Conservation (phyloP, 1,284 basidiomycete genomes). For the Clitocybe nebularis region DNA sequence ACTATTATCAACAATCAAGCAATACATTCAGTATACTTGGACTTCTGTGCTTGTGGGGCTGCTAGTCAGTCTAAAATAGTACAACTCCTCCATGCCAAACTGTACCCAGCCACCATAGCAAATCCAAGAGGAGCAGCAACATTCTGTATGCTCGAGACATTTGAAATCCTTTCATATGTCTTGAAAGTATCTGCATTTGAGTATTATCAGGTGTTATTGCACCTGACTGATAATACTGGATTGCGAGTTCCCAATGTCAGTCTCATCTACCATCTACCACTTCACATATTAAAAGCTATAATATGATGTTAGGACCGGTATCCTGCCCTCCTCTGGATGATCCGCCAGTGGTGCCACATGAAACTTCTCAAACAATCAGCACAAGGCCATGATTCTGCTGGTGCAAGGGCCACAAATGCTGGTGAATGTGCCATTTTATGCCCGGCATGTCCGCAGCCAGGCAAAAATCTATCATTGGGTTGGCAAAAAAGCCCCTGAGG, state of each 20-base stretch:
- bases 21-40: constrained; percentile 18
- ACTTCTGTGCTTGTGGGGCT: constrained; percentile 20
- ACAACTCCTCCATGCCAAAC: constrained; percentile 19
- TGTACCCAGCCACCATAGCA: constrained; percentile 20
- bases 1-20: constrained; percentile 12
- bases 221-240: constrained; percentile 22
- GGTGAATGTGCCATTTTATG: constrained; percentile 16
- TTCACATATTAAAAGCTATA: neutral
- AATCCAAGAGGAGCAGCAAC: constrained; percentile 21
- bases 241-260: constrained; percentile 11
- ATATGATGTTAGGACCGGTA: constrained; percentile 18
- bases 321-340: constrained; percentile 15
- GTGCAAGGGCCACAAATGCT: constrained; percentile 3
- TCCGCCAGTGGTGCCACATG: constrained; percentile 24
- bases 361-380: constrained; percentile 23
- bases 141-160: constrained; percentile 19
- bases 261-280: neutral
- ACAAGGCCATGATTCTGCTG: constrained; percentile 15
- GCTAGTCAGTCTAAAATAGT: constrained; percentile 4
- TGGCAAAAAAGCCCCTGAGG: constrained; percentile 14
- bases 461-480: constrained; percentile 15
- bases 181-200: constrained; percentile 22
- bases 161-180: constrained; percentile 22
- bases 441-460: constrained; percentile 19
- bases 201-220: constrained; percentile 19